phyloP scores from a whole-genome alignment of 768 basidiomycete genomes.

The Panellus pusillus region DNA sequence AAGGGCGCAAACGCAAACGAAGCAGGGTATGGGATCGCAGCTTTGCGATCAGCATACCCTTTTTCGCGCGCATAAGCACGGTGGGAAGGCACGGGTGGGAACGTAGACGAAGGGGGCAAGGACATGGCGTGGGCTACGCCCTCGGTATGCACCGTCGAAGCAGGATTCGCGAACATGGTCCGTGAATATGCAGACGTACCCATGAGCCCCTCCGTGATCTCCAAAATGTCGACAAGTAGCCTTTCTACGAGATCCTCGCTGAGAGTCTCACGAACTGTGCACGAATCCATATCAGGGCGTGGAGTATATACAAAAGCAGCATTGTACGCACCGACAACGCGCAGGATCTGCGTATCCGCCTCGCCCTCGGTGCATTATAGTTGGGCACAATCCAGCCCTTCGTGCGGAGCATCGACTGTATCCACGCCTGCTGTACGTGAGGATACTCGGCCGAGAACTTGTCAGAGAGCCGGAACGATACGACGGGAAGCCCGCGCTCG shows the following conservation, averaged over 20 bases:
- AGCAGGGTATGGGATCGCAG: background rate
- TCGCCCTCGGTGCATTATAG: constrained; percentile 51
- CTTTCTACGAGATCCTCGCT: constrained; percentile 53
- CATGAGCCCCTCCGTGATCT: constrained; percentile 47
- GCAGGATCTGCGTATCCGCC: constrained; percentile 56
- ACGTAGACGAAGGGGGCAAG: constrained; percentile 8
- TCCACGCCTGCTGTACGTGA: constrained; percentile 51
- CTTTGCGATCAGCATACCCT: background rate
- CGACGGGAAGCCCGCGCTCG: constrained; percentile 57
- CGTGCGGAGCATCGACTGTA: constrained; percentile 33
- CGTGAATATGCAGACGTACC: constrained; percentile 32
- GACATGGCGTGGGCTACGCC: background rate
- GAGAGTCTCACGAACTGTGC: constrained; percentile 51
- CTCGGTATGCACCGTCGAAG: background rate
- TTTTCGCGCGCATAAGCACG: background rate
- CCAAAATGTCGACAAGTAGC: constrained; percentile 50
- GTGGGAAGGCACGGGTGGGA: constrained; percentile 10
- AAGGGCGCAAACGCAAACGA: background rate
- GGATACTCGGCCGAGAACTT: constrained; percentile 53
- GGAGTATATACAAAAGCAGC: constrained; percentile 22
- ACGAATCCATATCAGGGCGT: background rate
- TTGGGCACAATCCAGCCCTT: constrained; percentile 61
- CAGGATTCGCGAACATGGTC: constrained; percentile 9
- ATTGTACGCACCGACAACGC: constrained; percentile 50
- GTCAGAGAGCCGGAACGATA: constrained; percentile 58